Conservation (phyloP, 2,329 filamentous ascomycete genomes). For the Phialocephala subalpina region DNA sequence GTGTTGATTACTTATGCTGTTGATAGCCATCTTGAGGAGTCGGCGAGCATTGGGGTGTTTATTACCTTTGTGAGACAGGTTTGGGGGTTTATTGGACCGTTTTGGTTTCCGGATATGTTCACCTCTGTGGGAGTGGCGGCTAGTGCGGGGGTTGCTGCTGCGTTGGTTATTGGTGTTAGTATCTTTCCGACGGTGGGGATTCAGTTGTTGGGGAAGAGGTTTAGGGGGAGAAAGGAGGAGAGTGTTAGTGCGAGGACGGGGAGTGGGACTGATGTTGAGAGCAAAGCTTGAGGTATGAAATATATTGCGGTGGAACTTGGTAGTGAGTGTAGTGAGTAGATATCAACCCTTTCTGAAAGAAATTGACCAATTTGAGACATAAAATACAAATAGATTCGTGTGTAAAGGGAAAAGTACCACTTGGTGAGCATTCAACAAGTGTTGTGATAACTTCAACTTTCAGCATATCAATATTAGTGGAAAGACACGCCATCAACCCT, state of each 20-base stretch:
- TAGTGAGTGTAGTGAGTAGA: too few species aligned
- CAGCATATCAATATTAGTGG: too few species aligned
- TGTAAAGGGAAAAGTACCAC: too few species aligned
- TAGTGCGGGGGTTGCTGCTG: conserved; percentile 47
- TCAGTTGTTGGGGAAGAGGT: conserved; percentile 38
- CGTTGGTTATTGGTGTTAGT: conserved; percentile 46
- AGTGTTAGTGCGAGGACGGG: not conserved
- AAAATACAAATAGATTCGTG: too few species aligned
- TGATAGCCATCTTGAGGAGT: conserved; percentile 62
- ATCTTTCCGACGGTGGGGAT: conserved; percentile 44
- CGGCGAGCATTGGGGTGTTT: conserved; percentile 64
- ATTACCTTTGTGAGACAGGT: conserved; percentile 63
- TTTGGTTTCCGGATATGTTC: conserved; percentile 51
- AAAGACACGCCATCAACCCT: too few species aligned
- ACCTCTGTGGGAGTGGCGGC: conserved; percentile 43
- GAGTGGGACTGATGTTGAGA: not conserved
- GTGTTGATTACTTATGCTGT: conserved; percentile 67
- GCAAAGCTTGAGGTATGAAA: not conserved
- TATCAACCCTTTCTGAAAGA: too few species aligned
- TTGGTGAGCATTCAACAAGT: too few species aligned
- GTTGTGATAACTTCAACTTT: too few species aligned
- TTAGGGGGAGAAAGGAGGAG: not conserved
- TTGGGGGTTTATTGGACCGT: conserved; percentile 53
- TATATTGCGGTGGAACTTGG: too few species aligned
- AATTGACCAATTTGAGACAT: too few species aligned